Evolutionary conservation across 345 rosid species (phyloP), one percentile per base, ranked within the genome.

Genomic region (Gossypium ekmanianum): DNA sequence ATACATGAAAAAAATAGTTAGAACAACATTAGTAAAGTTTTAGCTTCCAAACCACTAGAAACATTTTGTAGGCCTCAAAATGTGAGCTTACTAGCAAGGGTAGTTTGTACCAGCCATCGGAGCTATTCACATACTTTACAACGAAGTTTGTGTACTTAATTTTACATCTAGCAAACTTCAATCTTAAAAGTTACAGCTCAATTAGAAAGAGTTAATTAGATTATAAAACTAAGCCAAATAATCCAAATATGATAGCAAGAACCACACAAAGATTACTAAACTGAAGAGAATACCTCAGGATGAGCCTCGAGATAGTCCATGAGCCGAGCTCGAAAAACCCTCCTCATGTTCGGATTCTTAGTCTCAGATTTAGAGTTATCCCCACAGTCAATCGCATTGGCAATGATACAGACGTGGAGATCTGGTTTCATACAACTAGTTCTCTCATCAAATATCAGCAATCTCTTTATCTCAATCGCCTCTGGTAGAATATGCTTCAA

Each of bases 391-490:
- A 90, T 55, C 2, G 88, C 88, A 70, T 88, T 83, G 3, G 81
- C 83, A 43, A 86, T 84, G 9, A 95, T 56, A n/a, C 87, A 77
- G 54, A 95, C 81, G 61, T 88, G 83, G 78, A 95, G 92, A 77
- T 91, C 94, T 2, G 98, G 93, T 82, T 87, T 91, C 94, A 88
- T 87, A 47, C 93, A 91, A 34, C 91, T 64, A 8, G 90, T 86
- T 57, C 61, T 76, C 83, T 95, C 99, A 76, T 95, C 93, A 74
- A 84, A 76, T 63, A 71, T 50, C 14, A 87, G 80, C 14, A 88
- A 78, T 80, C 79, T 87, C 85, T 83, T 93, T 5, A 93, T 76
- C 80, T 89, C 93, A 22, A 95, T 84, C 0, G 83, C 94, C 77
- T 93, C 99, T 0, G 97, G 97, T 50, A 96, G 75, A 48, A 96